Conservation (phyloP, 1,284 basidiomycete species). For the Cryptococcus sp. region DNA sequence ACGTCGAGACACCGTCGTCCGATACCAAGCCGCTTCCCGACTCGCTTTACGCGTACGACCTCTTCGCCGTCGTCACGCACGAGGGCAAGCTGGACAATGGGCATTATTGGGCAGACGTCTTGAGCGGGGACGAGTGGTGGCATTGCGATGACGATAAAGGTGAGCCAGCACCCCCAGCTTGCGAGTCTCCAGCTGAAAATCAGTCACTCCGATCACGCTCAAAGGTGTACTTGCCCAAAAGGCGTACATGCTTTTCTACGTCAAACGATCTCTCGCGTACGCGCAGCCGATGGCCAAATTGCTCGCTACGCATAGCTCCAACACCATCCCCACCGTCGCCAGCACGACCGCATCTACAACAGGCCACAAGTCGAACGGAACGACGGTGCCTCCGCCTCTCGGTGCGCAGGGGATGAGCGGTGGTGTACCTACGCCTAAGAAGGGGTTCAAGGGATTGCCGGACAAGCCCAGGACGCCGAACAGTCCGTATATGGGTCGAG, state of each 20-base stretch:
- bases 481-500: neutral
- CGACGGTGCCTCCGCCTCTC: too few relatives aligned
- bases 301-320: neutral
- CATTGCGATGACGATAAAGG: conserved; percentile 89
- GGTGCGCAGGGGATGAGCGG: too few relatives aligned
- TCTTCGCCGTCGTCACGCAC: conserved; percentile 91
- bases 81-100: conserved; percentile 92
- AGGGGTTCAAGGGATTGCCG: neutral
- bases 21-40: conserved; percentile 47
- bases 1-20: conserved; percentile 14
- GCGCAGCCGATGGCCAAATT: conserved; percentile 20
- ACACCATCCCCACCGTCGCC: neutral
- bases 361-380: too few relatives aligned
- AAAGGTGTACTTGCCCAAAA: conserved; percentile 61
- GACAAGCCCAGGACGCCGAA: neutral
- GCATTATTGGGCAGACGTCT: conserved; percentile 59
- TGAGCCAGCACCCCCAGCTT: conserved; percentile 42
- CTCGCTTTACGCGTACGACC: conserved; percentile 79
- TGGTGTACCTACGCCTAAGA: neutral
- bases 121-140: conserved; percentile 65
- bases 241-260: conserved; percentile 90
- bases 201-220: conserved; percentile 63
- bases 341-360: neutral
- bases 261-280: conserved; percentile 77
- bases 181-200: neutral